A percentile compares a stretch with the other conserved stretches of the same genome.
Evolutionary conservation across 169 alveolate species (phyloP).

Genomic region (Nephromyces sp.): DNA sequence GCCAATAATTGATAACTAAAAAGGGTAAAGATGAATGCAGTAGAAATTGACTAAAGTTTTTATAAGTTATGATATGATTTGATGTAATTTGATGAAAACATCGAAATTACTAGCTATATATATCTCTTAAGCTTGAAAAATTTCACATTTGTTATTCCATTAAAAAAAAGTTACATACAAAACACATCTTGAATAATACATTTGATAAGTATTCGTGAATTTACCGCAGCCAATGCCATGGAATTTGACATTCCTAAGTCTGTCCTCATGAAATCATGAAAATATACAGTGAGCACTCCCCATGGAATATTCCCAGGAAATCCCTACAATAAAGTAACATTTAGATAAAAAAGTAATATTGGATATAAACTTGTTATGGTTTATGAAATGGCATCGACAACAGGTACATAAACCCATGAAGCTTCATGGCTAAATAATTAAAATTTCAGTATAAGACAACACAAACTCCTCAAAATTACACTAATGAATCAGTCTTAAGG

Average conservation of each 20-base stretch:
- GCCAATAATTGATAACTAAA: slow-evolving; percentile 14
- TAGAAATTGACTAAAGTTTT: neutral
- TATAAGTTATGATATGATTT: neutral
- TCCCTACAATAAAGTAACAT: slow-evolving; percentile 13
- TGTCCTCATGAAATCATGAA: slow-evolving; percentile 21
- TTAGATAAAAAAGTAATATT: too few relatives aligned
- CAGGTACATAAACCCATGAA: neutral
- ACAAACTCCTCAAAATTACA: too few relatives aligned
- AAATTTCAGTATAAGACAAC: too few relatives aligned
- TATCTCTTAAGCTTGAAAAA: neutral
- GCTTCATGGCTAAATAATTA: too few relatives aligned
- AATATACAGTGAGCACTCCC: slow-evolving; percentile 26
- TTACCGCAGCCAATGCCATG: slow-evolving; percentile 16
- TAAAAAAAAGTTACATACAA: neutral
- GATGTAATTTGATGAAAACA: neutral
- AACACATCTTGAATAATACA: neutral
- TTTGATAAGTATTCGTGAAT: neutral
- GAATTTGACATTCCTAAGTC: slow-evolving; percentile 17
- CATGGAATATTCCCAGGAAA: slow-evolving; percentile 40
- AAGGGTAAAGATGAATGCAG: neutral
- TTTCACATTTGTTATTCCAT: neutral
- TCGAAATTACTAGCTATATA: neutral
- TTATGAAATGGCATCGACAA: neutral
- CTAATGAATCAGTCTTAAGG: too few relatives aligned
- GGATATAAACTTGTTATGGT: too few relatives aligned